phyloP scores from a whole-genome alignment of 2,329 filamentous ascomycete species.

The Mycosphaerella sp. region DNA sequence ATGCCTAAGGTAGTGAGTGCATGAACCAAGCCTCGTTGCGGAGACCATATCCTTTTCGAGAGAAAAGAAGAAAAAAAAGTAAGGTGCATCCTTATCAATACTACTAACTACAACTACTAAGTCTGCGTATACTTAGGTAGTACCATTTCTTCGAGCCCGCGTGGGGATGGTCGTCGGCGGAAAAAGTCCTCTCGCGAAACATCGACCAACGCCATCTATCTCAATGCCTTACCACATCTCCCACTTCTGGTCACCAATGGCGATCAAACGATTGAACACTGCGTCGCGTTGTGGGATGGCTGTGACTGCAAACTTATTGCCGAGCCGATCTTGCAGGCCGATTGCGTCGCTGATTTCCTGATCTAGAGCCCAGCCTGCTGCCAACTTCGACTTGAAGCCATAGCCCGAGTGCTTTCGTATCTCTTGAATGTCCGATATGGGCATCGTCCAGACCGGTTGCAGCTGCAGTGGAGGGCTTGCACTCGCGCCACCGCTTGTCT shows the following conservation, averaged over 20 bases:
- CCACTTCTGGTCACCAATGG: slow-evolving; percentile 4
- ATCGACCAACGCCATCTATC: not conserved
- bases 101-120: too few species aligned
- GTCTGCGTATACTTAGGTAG: too few species aligned
- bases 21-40: too few species aligned
- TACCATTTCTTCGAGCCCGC: too few species aligned
- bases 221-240: slow-evolving; percentile 1
- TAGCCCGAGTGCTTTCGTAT: slow-evolving; percentile 6
- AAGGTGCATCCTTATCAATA: too few species aligned
- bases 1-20: too few species aligned
- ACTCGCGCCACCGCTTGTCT: not conserved
- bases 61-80: too few species aligned
- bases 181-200: not conserved
- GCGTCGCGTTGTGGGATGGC: slow-evolving; percentile 5
- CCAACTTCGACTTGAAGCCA: slow-evolving; percentile 8
- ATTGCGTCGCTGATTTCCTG: slow-evolving; percentile 1
- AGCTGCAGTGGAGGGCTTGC: not conserved
- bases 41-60: too few species aligned
- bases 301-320: slow-evolving; percentile 1
- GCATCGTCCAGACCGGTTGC: not conserved
- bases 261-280: slow-evolving; percentile 7
- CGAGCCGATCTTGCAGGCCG: not conserved
- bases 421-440: not conserved
- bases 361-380: slow-evolving; percentile 5
- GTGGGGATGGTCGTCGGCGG: too few species aligned